Conservation (phyloP, 345 rosid genomes). For the Acer negundo region DNA sequence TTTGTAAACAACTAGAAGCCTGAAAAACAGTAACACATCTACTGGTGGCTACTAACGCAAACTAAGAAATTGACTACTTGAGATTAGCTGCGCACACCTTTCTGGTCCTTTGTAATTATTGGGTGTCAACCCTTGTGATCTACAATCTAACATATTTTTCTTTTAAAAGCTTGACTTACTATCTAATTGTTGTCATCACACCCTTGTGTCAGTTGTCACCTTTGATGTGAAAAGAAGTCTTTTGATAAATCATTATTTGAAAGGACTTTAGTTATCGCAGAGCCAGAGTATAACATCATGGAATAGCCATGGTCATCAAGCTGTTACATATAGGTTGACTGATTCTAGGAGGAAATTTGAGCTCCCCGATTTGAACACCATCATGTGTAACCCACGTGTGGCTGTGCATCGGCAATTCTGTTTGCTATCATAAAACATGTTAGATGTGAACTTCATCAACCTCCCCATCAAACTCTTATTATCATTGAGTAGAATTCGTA, state of each 20-base stretch:
- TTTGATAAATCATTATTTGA: neutral
- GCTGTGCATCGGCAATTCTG: neutral
- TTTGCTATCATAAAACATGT: neutral
- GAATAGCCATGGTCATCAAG: neutral
- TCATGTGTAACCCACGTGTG: neutral
- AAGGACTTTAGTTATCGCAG: neutral
- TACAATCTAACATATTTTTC: neutral
- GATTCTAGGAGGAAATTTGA: neutral
- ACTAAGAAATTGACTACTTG: neutral
- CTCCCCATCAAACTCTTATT: neutral
- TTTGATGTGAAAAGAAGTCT: neutral
- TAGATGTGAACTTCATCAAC: neutral
- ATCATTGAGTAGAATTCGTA: neutral
- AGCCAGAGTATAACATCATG: neutral
- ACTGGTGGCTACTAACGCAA: neutral
- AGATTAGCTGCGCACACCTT: neutral
- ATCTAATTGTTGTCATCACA: neutral
- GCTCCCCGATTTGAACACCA: neutral
- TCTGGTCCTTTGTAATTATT: neutral
- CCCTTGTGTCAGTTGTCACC: neutral
- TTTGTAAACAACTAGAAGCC: conserved; percentile 1
- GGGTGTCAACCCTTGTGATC: conserved; percentile 1
- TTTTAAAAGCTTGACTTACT: neutral
- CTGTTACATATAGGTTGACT: neutral
- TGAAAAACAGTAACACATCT: neutral